These are phyloP conservation scores for Tilletia walkeri DNA, from an alignment of 1,284 basidiomycete species.

Conservation along the genomic window DNA sequence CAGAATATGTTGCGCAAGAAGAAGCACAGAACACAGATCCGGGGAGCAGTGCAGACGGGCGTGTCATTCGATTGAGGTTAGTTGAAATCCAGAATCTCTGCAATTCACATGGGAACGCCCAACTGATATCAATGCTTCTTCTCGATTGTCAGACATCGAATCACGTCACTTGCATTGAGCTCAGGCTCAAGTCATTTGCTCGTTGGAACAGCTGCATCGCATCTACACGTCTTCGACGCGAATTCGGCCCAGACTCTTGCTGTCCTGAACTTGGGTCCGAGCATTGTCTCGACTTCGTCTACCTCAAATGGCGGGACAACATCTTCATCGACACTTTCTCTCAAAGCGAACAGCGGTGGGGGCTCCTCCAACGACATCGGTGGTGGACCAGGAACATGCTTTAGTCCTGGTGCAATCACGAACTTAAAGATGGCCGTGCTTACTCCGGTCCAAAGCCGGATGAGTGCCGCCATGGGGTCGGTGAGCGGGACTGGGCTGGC, in stretches of 20 bases:
- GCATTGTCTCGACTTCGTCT: constrained; percentile 26
- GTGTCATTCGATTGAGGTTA: neutral
- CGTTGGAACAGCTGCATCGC: constrained; percentile 57
- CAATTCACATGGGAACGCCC: too few relatives aligned
- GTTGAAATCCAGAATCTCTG: too few relatives aligned
- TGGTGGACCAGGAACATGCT: constrained; percentile 24
- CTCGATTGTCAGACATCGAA: constrained; percentile 31
- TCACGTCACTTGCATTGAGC: constrained; percentile 74
- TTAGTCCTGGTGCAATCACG: neutral
- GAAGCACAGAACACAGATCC: constrained; percentile 4
- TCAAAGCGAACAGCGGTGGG: constrained; percentile 20
- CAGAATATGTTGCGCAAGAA: neutral
- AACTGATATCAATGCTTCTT: too few relatives aligned
- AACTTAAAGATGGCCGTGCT: neutral
- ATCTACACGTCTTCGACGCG: constrained; percentile 80
- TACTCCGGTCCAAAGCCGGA: constrained; percentile 7
- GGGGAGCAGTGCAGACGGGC: constrained; percentile 27
- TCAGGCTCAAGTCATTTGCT: constrained; percentile 66
- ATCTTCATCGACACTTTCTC: constrained; percentile 21
- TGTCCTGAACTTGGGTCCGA: constrained; percentile 61
- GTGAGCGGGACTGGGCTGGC: neutral
- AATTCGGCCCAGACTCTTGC: constrained; percentile 84
- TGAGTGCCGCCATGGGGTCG: constrained; percentile 5
- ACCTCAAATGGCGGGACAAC: constrained; percentile 35
- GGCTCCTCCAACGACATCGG: constrained; percentile 27